Evolutionary conservation across 202 grass and related monocot species (phyloP), one percentile per base, ranked within the genome.

Genomic region (Digitaria exilis): DNA sequence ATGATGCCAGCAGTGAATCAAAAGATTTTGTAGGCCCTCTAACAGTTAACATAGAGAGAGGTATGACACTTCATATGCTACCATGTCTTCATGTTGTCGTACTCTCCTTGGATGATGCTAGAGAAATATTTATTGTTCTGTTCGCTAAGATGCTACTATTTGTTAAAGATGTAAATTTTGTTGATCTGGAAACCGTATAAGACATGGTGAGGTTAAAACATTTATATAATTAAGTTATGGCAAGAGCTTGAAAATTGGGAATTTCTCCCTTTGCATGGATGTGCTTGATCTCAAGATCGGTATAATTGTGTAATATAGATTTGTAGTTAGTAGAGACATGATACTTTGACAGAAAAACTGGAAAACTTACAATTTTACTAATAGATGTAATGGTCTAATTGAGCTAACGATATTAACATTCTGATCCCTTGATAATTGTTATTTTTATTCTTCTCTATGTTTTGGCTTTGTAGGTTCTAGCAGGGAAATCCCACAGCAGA

Each of bases 1-100:
- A 96, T 84, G 82, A 82, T 64, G 75, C 42, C 78, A 87, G 89
- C 80, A 92, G 64, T 13, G 76, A 89, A 80, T 82, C 86, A 82
- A 96, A 85, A 89, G 86, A 92, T 87, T 90, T 76, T 96, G 77
- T 76, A 31, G 89, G 80, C 35, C 82, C 88, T 61, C 73, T 92
- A 14, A 84, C 77, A 62, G 82, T 91, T 52, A 81, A 74, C 87
- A 83, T 87, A 41, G 86, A 96, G 32, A 90, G 87, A 92, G 91
- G 97, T 99, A 96, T 60, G 35, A 0, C 49, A 34, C 68, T 79
- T 77, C 39, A 55, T 76, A 83, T 73, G 30, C 24, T 91, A 29
- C 9, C 12, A 56, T 80, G 17, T 66, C 71, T 84, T 45, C 66
- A 56, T 87, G 67, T 81, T 71, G 25, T 18, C 54, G 19, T 78